Evolutionary conservation across 108 stramenopile genomes (phyloP).

Genomic region (Nannochloropsis granulata): DNA sequence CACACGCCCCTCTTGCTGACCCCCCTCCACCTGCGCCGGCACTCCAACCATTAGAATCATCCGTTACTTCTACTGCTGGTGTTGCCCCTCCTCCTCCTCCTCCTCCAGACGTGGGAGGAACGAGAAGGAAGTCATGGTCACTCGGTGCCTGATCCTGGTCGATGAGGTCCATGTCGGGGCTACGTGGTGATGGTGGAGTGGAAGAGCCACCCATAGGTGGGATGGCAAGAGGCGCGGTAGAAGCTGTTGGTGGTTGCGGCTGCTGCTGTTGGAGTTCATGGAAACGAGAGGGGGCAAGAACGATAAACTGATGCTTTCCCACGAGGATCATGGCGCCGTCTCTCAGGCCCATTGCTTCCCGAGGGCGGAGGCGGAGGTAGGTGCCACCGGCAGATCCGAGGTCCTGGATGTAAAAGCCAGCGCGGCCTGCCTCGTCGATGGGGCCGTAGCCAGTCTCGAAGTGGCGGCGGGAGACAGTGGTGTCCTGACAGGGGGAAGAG

Average conservation of each 20-base stretch:
- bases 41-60: not conserved
- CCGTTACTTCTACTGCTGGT: not conserved
- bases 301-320: constrained; percentile 34
- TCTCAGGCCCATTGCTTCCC: not conserved
- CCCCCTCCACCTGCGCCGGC: not conserved
- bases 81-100: not conserved
- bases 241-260: not conserved
- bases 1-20: too few species aligned
- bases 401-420: constrained; percentile 7
- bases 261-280: not conserved
- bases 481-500: not conserved
- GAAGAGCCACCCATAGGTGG: not conserved
- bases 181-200: not conserved
- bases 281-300: not conserved
- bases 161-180: not conserved
- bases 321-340: constrained; percentile 22
- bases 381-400: constrained; percentile 29
- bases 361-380: constrained; percentile 6
- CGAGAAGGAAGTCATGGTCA: not conserved
- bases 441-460: constrained; percentile 17
- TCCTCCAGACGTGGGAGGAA: not conserved
- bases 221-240: not conserved
- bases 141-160: not conserved
- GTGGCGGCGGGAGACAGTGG: constrained; percentile 27
- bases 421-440: too few species aligned